Conservation (phyloP, 1,139 yeast species). For the Blastobotrys buckinghamii region DNA sequence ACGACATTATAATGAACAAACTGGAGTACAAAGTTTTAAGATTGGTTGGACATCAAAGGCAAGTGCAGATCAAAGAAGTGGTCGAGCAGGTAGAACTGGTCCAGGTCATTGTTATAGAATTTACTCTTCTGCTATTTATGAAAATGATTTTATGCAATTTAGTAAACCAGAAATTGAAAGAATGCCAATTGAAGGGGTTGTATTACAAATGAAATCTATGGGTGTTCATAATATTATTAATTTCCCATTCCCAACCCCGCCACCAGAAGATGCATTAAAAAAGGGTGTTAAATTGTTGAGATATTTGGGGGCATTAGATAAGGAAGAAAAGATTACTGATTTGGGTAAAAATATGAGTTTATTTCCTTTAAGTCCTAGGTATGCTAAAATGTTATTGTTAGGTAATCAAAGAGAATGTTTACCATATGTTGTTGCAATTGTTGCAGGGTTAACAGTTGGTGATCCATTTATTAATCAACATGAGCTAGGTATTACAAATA, state of each 20-base stretch:
- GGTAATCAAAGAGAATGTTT: constrained; percentile 85
- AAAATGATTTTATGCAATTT: constrained; percentile 75
- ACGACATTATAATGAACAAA: constrained; percentile 70
- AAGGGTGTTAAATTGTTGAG: constrained; percentile 66
- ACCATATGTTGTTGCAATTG: constrained; percentile 83
- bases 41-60: constrained; percentile 94
- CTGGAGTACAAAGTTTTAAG: constrained; percentile 90
- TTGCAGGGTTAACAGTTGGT: constrained; percentile 89
- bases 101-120: constrained; percentile 96
- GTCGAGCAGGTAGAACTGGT: constrained; percentile 99
- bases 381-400: constrained; percentile 79
- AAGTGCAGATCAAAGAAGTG: constrained; percentile 90
- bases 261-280: constrained; percentile 54
- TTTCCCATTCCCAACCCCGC: constrained; percentile 97
- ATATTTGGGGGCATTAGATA: constrained; percentile 73
- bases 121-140: constrained; percentile 93
- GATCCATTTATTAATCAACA: constrained; percentile 77
- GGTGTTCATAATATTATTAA: constrained; percentile 86
- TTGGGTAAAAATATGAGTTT: constrained; percentile 81
- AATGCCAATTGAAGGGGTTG: constrained; percentile 95
- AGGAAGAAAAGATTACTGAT: constrained; percentile 51
- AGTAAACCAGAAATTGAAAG: constrained; percentile 84
- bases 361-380: constrained; percentile 92
- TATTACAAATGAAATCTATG: constrained; percentile 93
- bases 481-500: constrained; percentile 52